Base-by-base conservation (phyloP, 495 filamentous ascomycete genomes). In the Daldinia decipiens region DNA sequence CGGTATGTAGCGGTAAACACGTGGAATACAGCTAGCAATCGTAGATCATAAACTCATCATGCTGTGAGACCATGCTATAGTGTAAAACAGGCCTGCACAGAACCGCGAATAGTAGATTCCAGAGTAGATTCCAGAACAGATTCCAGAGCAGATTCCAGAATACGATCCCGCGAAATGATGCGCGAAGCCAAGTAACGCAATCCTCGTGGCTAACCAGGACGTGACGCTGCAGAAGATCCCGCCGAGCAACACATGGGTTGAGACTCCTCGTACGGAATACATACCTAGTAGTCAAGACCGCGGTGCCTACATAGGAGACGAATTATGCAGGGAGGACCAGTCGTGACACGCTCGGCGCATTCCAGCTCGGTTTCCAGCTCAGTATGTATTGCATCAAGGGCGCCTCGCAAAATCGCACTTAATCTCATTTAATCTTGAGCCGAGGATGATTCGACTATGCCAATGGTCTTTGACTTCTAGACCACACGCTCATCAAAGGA, bases 331-430 rank as follows among this genome's bases (percentile, higher is more conserved):
- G 55, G 47, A 45, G 53, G 52, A 59, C 40, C 34, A 40, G 50
- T 15, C 50, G 24, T 29, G 24, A 61, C 61, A 65, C 70, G 65
- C 65, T 56, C 59, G 36, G 36, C 34, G n/a, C 70, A 73, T 73
- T 68, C 70, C 70, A 62, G 21, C 53, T 24, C 13, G 17, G 17
- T 47, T 47, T 24, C 43, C 19, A 47, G 43, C 43, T 47, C 43
- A 47, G 56, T 17, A 26, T 38, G 56, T 17, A 26, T 38, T 26
- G 68, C 62, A 67, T 56, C 7, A 67, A 68, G 65, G 60, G 70
- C 70, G 70, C 56, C 61, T 65, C 56, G 26, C 56, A 52, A 65
- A 54, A 65, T 65, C 65, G 45, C 27, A 60, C 65, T 52, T 29
- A 9, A 19, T 47, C 43, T 7, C 19, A 47, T 47, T 32, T 43